Percentiles rank a stretch among this genome's conserved stretches.
Conservation (phyloP, 106 monocot species). For the Dioscorea dumetorum region DNA sequence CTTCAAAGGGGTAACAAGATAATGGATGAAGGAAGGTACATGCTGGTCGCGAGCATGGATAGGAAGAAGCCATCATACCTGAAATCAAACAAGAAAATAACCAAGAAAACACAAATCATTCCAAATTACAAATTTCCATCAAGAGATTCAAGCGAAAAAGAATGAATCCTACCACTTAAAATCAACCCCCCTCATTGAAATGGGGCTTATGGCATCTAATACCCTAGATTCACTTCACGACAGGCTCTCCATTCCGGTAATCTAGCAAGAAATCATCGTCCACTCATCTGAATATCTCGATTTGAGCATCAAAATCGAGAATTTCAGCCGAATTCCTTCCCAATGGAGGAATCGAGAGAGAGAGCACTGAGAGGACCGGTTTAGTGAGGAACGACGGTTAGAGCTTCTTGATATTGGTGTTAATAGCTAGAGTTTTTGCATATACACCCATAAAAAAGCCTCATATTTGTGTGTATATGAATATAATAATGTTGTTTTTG, state of each 20-base stretch:
- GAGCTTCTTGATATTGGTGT: too few relatives aligned
- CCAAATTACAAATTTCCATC: neutral
- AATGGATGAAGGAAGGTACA: constrained; percentile 51
- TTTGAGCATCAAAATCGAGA: too few relatives aligned
- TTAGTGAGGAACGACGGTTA: too few relatives aligned
- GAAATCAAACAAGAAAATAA: constrained; percentile 6
- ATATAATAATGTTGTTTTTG: too few relatives aligned
- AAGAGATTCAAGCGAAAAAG: neutral
- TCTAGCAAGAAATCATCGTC: neutral
- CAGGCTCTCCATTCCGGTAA: neutral
- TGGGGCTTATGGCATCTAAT: neutral
- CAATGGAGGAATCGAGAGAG: too few relatives aligned
- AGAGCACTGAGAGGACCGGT: too few relatives aligned
- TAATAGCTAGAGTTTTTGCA: too few relatives aligned
- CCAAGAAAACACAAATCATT: neutral
- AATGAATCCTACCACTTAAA: constrained; percentile 78
- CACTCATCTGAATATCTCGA: too few relatives aligned
- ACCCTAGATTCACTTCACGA: neutral
- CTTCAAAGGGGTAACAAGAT: neutral
- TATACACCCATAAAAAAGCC: too few relatives aligned
- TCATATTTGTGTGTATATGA: too few relatives aligned
- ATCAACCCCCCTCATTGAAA: constrained; percentile 86
- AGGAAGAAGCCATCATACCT: constrained; percentile 99
- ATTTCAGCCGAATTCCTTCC: too few relatives aligned
- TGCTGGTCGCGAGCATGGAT: constrained; percentile 95